A percentile compares a stretch with the other conserved stretches of the same genome.
These are phyloP conservation scores for Calonectria pseudoturangicola DNA, from an alignment of 2,329 filamentous ascomycete species.

Conservation along the genomic window DNA sequence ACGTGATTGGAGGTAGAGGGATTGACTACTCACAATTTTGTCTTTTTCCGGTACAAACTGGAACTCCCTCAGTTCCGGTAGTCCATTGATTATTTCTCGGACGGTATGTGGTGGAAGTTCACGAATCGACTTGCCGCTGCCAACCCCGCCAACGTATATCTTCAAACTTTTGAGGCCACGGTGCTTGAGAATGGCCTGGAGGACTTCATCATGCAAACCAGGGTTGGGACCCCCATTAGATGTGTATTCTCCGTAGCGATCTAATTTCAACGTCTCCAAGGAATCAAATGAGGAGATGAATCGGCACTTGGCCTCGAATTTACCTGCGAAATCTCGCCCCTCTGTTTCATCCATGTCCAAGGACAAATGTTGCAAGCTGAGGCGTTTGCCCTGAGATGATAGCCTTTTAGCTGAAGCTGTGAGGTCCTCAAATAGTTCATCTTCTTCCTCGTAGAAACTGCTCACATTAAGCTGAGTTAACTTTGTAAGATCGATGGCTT, in stretches of 20 bases:
- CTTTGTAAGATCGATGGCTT: conserved; percentile 40
- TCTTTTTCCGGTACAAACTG: conserved; percentile 31
- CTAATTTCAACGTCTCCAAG: conserved; percentile 36
- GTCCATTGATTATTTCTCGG: conserved; percentile 30
- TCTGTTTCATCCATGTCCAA: conserved; percentile 16
- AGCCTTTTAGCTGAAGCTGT: conserved; percentile 4
- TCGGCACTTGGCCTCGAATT: conserved; percentile 12
- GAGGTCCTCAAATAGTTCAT: conserved; percentile 30
- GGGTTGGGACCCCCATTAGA: conserved; percentile 1
- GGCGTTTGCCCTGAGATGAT: neutral
- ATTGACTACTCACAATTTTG: conserved; percentile 34
- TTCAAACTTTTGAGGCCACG: conserved; percentile 36
- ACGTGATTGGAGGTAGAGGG: neutral
- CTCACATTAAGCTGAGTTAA: conserved; percentile 36
- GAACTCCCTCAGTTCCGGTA: conserved; percentile 39
- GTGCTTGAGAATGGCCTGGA: conserved; percentile 45
- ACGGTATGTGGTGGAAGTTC: conserved; percentile 35
- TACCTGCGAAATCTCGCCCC: neutral
- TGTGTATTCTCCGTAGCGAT: conserved; percentile 31
- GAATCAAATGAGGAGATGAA: conserved; percentile 47
- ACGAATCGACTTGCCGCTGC: conserved; percentile 17
- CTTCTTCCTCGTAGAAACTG: neutral
- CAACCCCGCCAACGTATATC: conserved; percentile 10
- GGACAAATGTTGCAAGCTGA: conserved; percentile 32
- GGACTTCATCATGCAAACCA: conserved; percentile 28